Conservation (phyloP, 108 stramenopile species). For the Stephanodiscus triporus region DNA sequence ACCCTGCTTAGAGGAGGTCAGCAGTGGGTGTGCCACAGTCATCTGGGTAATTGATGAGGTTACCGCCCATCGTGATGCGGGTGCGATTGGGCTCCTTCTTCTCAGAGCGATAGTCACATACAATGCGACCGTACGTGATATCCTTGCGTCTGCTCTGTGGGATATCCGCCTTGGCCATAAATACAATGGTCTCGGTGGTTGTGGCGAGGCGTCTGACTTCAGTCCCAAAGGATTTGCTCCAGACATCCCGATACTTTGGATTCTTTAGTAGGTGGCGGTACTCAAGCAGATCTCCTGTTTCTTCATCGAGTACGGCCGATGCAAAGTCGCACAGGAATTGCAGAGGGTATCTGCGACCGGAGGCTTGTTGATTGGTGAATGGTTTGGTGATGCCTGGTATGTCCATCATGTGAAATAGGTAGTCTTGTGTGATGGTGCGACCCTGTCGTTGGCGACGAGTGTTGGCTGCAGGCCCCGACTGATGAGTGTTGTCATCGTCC, state of each 20-base stretch:
- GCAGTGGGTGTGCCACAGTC: too few relatives aligned
- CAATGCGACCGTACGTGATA: too few relatives aligned
- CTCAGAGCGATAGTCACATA: too few relatives aligned
- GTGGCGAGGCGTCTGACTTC: too few relatives aligned
- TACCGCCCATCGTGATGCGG: too few relatives aligned
- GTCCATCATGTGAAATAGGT: not conserved
- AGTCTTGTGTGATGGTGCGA: not conserved
- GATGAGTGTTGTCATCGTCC: not conserved
- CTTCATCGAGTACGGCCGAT: not conserved
- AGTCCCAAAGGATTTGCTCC: too few relatives aligned
- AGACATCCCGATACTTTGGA: not conserved
- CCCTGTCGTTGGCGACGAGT: not conserved
- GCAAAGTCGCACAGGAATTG: not conserved
- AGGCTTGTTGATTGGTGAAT: not conserved
- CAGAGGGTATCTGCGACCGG: not conserved
- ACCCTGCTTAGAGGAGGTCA: conserved; percentile 16
- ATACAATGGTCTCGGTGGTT: too few relatives aligned
- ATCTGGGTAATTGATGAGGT: too few relatives aligned
- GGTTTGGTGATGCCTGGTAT: not conserved
- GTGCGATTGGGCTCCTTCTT: too few relatives aligned
- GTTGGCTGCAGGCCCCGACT: not conserved
- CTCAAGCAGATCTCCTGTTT: not conserved
- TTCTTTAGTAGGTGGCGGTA: not conserved
- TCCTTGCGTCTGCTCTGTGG: too few relatives aligned
- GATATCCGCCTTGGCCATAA: too few relatives aligned